Evolutionary conservation across 1,284 basidiomycete species (phyloP).

Genomic region (Ceratobasidium sp.): DNA sequence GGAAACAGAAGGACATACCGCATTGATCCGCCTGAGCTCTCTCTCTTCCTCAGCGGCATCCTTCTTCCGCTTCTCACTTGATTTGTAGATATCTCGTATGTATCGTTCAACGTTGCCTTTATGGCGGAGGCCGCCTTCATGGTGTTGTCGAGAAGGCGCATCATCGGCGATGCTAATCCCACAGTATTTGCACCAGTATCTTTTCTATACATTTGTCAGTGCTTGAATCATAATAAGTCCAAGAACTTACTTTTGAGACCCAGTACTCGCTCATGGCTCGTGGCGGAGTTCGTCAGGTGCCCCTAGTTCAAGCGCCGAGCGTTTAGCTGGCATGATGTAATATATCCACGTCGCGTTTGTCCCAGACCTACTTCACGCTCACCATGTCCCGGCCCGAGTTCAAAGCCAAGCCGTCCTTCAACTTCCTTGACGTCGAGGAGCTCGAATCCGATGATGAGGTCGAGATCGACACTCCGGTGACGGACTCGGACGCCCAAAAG

Average conservation of each 20-base stretch:
- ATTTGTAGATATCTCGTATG: conserved; percentile 90
- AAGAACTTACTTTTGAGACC: conserved; percentile 75
- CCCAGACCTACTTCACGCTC: background rate
- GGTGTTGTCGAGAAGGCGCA: conserved; percentile 87
- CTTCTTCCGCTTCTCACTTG: conserved; percentile 85
- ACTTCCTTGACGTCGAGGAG: conserved; percentile 35
- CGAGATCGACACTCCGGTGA: conserved; percentile 34
- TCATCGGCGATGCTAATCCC: conserved; percentile 92
- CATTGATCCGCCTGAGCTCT: conserved; percentile 86
- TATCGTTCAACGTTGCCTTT: conserved; percentile 93
- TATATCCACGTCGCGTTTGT: conserved; percentile 21
- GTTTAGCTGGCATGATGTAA: conserved; percentile 22
- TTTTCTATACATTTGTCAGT: conserved; percentile 22
- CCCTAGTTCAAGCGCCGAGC: conserved; percentile 18
- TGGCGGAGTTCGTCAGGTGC: background rate
- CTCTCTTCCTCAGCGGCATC: conserved; percentile 84
- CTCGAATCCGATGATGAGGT: conserved; percentile 38
- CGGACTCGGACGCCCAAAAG: conserved; percentile 32
- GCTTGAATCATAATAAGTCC: background rate
- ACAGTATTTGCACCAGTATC: conserved; percentile 85
- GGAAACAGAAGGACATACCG: conserved; percentile 57
- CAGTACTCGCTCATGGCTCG: conserved; percentile 78
- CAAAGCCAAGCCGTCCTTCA: conserved; percentile 33
- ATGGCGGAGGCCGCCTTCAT: conserved; percentile 93
- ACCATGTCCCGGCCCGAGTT: conserved; percentile 38